Evolutionary conservation across 129 eudicot species (phyloP), one percentile per base, ranked within the genome.

Genomic region (Chrysanthemum seticuspe): DNA sequence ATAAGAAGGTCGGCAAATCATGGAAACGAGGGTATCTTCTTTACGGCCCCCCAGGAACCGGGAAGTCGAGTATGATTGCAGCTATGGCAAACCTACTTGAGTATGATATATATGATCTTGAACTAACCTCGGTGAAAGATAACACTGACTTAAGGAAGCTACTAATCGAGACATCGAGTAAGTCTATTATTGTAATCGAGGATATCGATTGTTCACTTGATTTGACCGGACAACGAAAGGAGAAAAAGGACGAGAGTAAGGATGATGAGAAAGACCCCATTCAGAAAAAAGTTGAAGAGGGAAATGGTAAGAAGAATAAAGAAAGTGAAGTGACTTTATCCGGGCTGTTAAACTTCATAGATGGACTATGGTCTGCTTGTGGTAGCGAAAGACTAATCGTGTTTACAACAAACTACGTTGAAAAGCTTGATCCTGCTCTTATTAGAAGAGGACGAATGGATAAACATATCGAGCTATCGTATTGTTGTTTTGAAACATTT

Each of bases 11-110:
- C 9, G 88, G 88, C 0, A 84, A 84, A 68, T 76, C 88, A 7
- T 84, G 88, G 88, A 84, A 84, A 76, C 54, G 87, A 0, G 87
- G 87, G 3, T 84, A 84, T 76, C 82, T 84, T 15, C 77, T 80
- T 15, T 84, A 72, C 16, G 88, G 88, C 53, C 88, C 88, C 1
- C 88, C 88, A 7, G 88, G 88, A 62, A 84, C 83, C 0, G 88
- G 88, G 25, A 84, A 84, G 52, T 84, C 88, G 12, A 80, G 80
- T 78, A 80, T 80, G 88, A 84, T 84, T 18, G 88, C 88, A 4
- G 85, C 88, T 31, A 84, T 84, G 78, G 85, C 88, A 16, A 84
- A 84, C 45, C 27, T 80, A 10, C 31, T 84, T 21, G 60, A 84
- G 16, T 84, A 80, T 68, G 88, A 80, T 36, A 76, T 84, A 3